Percentiles rank a stretch among this genome's conserved stretches.
Conservation (phyloP, 345 rosid species). For the Erodium maritimum region DNA sequence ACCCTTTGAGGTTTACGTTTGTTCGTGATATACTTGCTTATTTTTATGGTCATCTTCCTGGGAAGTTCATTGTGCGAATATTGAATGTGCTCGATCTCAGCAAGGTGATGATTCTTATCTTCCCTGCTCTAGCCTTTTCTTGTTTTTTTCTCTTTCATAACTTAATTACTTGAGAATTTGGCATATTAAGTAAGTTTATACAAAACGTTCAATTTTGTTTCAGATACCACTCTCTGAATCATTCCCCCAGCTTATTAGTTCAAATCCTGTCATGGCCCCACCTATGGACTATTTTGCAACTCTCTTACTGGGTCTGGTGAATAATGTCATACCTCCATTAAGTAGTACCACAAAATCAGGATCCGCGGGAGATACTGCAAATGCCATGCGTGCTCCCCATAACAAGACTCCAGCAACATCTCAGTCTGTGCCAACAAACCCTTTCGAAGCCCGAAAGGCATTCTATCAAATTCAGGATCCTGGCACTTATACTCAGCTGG, state of each 20-base stretch:
- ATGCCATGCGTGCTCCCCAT: slow-evolving; percentile 47
- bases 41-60: slow-evolving; percentile 86
- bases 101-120: slow-evolving; percentile 43
- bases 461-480: slow-evolving; percentile 99
- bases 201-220: slow-evolving; percentile 11
- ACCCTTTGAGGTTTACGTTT: slow-evolving; percentile 84
- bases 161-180: slow-evolving; percentile 2
- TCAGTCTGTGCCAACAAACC: slow-evolving; percentile 58
- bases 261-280: slow-evolving; percentile 62
- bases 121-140: neutral
- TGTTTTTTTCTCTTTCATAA: slow-evolving; percentile 1
- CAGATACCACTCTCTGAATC: slow-evolving; percentile 96
- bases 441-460: slow-evolving; percentile 71
- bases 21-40: slow-evolving; percentile 96
- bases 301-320: slow-evolving; percentile 76
- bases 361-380: slow-evolving; percentile 47
- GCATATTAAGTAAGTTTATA: neutral
- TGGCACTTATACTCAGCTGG: slow-evolving; percentile 86
- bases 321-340: slow-evolving; percentile 85
- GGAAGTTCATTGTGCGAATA: slow-evolving; percentile 59
- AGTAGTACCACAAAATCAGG: slow-evolving; percentile 57
- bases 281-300: slow-evolving; percentile 89
- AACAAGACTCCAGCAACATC: slow-evolving; percentile 55
- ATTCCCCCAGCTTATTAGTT: slow-evolving; percentile 65
- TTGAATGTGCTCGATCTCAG: slow-evolving; percentile 70